Conservation (phyloP, 2,329 filamentous ascomycete species). For the Botrytis porri region DNA sequence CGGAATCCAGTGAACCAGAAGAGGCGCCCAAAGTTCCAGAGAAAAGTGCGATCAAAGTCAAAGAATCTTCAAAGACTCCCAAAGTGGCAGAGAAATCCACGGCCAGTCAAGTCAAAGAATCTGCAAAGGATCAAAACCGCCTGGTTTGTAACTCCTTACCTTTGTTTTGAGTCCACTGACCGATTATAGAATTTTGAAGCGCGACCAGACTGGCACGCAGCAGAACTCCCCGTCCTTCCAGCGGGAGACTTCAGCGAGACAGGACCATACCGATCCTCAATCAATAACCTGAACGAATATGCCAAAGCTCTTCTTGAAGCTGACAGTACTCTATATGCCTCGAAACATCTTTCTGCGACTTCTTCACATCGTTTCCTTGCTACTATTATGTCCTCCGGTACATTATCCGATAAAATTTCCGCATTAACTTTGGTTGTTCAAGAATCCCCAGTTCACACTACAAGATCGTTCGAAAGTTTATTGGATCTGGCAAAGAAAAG, state of each 20-base stretch:
- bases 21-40: constrained; percentile 36
- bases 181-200: constrained; percentile 53
- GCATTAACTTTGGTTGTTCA: constrained; percentile 91
- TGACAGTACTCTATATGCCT: constrained; percentile 73
- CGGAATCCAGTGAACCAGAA: constrained; percentile 38
- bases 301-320: constrained; percentile 72
- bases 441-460: constrained; percentile 92
- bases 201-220: constrained; percentile 66
- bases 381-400: constrained; percentile 95
- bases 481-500: constrained; percentile 84
- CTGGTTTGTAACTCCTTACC: constrained; percentile 34
- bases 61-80: constrained; percentile 28
- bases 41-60: constrained; percentile 7
- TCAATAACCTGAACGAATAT: constrained; percentile 64
- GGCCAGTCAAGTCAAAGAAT: constrained; percentile 18
- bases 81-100: constrained; percentile 33
- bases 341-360: constrained; percentile 68
- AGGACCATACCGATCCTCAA: constrained; percentile 48
- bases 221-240: constrained; percentile 53
- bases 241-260: constrained; percentile 45
- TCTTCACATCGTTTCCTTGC: constrained; percentile 95
- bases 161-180: constrained; percentile 32
- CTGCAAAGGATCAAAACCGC: constrained; percentile 34
- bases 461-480: constrained; percentile 82
- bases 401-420: constrained; percentile 93